Conservation (phyloP, 495 filamentous ascomycete species). For the Podospora pseudopauciseta region DNA sequence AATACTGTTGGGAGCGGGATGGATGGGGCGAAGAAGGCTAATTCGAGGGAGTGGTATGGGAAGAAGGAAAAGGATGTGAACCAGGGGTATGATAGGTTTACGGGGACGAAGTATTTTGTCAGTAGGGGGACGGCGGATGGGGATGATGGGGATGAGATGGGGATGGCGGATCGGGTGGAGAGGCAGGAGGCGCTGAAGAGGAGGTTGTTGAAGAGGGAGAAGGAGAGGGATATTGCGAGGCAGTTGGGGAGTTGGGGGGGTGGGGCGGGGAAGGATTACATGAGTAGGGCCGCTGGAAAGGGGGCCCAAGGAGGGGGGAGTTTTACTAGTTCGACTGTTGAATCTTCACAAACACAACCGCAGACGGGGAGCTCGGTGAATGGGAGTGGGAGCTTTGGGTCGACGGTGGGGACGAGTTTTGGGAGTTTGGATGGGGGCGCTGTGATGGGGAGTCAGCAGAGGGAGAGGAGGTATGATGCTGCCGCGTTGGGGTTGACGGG, state of each 20-base stretch:
- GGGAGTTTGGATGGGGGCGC: conserved; percentile 7
- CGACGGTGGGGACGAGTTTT: conserved; percentile 5
- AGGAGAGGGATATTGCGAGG: conserved; percentile 75
- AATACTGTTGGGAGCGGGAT: conserved; percentile 54
- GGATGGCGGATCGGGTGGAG: conserved; percentile 51
- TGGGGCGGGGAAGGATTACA: conserved; percentile 74
- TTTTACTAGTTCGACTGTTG: background rate
- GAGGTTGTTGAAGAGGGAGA: conserved; percentile 66
- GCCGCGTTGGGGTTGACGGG: conserved; percentile 54
- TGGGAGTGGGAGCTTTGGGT: background rate
- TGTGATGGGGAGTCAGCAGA: background rate
- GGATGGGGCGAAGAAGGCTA: conserved; percentile 40
- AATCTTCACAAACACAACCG: background rate
- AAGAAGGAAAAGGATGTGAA: conserved; percentile 26
- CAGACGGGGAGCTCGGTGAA: background rate
- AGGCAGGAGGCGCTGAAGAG: conserved; percentile 64
- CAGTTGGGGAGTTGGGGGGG: conserved; percentile 59
- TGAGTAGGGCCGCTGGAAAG: conserved; percentile 40
- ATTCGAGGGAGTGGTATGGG: conserved; percentile 19
- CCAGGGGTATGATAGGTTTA: conserved; percentile 55
- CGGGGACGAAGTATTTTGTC: conserved; percentile 59
- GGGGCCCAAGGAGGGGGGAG: background rate
- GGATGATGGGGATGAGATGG: conserved; percentile 61
- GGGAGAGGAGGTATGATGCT: conserved; percentile 38
- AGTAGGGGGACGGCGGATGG: conserved; percentile 44